Conservation (phyloP, 495 filamentous ascomycete genomes). For the Xylaria grammica region DNA sequence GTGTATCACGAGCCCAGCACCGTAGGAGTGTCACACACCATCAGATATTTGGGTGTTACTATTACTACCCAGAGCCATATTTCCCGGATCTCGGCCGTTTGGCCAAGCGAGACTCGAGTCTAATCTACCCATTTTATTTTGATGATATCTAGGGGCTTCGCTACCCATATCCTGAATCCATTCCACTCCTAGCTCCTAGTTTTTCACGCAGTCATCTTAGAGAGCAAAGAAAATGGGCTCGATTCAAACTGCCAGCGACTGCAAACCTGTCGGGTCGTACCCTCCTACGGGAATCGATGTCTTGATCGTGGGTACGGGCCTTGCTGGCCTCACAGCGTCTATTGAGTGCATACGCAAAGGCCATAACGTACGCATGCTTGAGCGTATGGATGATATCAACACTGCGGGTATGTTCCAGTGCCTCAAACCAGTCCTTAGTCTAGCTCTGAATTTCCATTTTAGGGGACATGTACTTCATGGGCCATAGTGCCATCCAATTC, state of each 20-base stretch:
- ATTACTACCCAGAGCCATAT: too few species aligned
- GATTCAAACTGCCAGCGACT: constrained; percentile 27
- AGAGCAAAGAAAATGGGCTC: constrained; percentile 37
- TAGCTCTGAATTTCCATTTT: constrained; percentile 1
- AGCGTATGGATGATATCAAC: constrained; percentile 51
- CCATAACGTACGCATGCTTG: constrained; percentile 63
- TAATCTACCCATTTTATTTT: neutral
- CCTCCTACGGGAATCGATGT: constrained; percentile 58
- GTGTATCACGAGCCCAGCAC: too few species aligned
- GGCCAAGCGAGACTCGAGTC: neutral
- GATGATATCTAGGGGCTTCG: neutral
- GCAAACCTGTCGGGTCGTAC: constrained; percentile 47
- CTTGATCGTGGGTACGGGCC: constrained; percentile 66
- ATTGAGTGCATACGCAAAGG: constrained; percentile 70
- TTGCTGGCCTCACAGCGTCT: constrained; percentile 67
- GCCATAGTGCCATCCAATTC: constrained; percentile 51
- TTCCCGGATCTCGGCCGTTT: neutral
- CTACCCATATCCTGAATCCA: neutral
- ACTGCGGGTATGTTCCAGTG: constrained; percentile 39
- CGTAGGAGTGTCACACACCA: neutral
- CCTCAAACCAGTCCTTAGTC: constrained; percentile 9
- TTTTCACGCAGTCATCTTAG: neutral
- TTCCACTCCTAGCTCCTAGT: constrained; percentile 7
- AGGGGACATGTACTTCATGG: constrained; percentile 66
- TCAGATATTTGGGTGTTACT: too few species aligned